phyloP scores from a whole-genome alignment of 192 early-diverging fungal genomes.

The Linnemannia zychae region DNA sequence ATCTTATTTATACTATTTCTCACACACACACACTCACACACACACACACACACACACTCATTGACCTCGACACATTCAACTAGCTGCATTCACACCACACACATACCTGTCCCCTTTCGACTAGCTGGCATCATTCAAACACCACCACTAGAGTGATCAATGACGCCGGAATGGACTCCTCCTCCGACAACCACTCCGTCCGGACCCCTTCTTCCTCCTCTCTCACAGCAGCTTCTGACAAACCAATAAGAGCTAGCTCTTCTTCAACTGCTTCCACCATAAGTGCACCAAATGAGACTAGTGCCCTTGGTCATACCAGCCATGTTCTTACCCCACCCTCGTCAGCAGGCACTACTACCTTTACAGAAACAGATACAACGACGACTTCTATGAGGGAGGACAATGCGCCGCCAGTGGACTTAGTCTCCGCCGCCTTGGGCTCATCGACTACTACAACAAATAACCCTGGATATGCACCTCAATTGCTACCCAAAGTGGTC shows the following conservation, averaged over 20 bases:
- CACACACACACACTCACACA: not conserved
- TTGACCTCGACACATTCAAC: too few species aligned
- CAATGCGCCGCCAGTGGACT: not conserved
- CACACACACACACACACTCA: too few species aligned
- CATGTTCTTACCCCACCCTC: not conserved
- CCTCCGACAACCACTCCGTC: conserved; percentile 6
- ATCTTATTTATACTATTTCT: not conserved
- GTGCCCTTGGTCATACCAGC: not conserved
- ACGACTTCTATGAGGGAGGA: not conserved
- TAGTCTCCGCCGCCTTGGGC: not conserved
- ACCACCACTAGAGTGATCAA: conserved; percentile 1
- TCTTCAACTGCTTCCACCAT: not conserved
- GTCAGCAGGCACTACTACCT: not conserved
- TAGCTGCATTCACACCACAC: not conserved
- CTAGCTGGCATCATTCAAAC: not conserved
- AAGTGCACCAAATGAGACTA: not conserved
- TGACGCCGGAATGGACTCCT: conserved; percentile 25
- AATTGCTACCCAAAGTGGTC: not conserved
- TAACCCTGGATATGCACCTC: not conserved
- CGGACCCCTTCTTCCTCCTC: conserved; percentile 10
- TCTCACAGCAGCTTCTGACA: not conserved
- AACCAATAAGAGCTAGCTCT: not conserved
- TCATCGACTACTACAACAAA: not conserved
- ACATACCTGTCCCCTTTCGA: not conserved
- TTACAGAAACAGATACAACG: not conserved